Evolutionary conservation across 352 stramenopile species (phyloP).

Genomic region (Globisporangium middletonii): DNA sequence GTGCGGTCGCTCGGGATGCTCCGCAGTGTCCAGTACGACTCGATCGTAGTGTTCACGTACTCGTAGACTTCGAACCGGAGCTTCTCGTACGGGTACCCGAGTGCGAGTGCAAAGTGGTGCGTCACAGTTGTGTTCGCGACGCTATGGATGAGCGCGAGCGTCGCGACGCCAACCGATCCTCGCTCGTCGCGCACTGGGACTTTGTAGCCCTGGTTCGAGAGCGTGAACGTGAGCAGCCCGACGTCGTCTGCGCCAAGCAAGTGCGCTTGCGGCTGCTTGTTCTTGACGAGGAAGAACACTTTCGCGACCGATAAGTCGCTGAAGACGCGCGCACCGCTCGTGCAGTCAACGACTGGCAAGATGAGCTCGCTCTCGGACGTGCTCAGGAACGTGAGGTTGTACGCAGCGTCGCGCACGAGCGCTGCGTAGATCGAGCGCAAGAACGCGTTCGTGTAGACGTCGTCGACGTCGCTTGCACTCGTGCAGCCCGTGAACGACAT

Average conservation of each 20-base stretch:
- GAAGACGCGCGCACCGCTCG: not conserved
- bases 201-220: slow-evolving; percentile 11
- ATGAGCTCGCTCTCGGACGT: slow-evolving; percentile 26
- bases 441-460: slow-evolving; percentile 11
- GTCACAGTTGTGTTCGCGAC: slow-evolving; percentile 3
- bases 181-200: slow-evolving; percentile 7
- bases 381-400: slow-evolving; percentile 17
- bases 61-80: slow-evolving; percentile 7
- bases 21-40: slow-evolving; percentile 4
- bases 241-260: slow-evolving; percentile 1
- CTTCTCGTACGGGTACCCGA: slow-evolving; percentile 24
- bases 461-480: not conserved
- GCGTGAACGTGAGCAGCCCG: slow-evolving; percentile 2
- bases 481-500: slow-evolving; percentile 3
- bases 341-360: slow-evolving; percentile 17
- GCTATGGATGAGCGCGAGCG: slow-evolving; percentile 9
- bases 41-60: slow-evolving; percentile 2
- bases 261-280: slow-evolving; percentile 1
- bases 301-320: not conserved
- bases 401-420: slow-evolving; percentile 7
- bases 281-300: slow-evolving; percentile 5
- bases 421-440: slow-evolving; percentile 9
- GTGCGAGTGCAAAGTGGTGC: slow-evolving; percentile 11
- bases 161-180: slow-evolving; percentile 3
- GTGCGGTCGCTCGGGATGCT: slow-evolving; percentile 4